Conservation (phyloP, 768 basidiomycete genomes). For the Collybiopsis luxurians region DNA sequence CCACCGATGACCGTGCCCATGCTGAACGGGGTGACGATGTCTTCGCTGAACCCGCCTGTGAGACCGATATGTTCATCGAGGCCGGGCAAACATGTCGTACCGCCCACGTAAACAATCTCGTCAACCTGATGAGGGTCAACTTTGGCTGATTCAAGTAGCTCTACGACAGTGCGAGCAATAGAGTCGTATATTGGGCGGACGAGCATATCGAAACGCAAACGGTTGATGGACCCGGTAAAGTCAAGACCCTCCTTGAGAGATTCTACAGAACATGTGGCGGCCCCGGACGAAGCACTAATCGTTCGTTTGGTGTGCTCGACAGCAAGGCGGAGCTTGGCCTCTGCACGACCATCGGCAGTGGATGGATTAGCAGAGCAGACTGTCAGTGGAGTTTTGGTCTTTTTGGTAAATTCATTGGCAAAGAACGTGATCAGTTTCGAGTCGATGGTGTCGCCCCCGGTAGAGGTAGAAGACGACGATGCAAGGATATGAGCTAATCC, state of each 20-base stretch:
- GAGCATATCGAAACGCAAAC: conserved; percentile 63
- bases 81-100: conserved; percentile 71
- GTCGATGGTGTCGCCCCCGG: conserved; percentile 76
- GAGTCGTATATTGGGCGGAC: conserved; percentile 57
- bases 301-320: conserved; percentile 95
- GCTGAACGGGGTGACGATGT: conserved; percentile 62
- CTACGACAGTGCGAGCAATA: conserved; percentile 47
- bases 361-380: conserved; percentile 52
- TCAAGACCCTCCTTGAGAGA: conserved; percentile 93
- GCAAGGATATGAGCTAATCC: conserved; percentile 71
- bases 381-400: conserved; percentile 74
- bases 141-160: conserved; percentile 48
- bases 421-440: conserved; percentile 87
- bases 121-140: conserved; percentile 69
- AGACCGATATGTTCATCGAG: conserved; percentile 57
- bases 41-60: conserved; percentile 54
- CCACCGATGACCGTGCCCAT: conserved; percentile 68
- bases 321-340: conserved; percentile 90
- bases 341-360: conserved; percentile 70
- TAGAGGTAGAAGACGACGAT: conserved; percentile 39
- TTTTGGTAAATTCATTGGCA: conserved; percentile 95
- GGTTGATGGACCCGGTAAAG: conserved; percentile 71
- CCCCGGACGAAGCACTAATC: conserved; percentile 79
- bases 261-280: conserved; percentile 91
- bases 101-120: conserved; percentile 80